Conservation (phyloP, 148 eudicot species). For the Arbutus unedo region DNA sequence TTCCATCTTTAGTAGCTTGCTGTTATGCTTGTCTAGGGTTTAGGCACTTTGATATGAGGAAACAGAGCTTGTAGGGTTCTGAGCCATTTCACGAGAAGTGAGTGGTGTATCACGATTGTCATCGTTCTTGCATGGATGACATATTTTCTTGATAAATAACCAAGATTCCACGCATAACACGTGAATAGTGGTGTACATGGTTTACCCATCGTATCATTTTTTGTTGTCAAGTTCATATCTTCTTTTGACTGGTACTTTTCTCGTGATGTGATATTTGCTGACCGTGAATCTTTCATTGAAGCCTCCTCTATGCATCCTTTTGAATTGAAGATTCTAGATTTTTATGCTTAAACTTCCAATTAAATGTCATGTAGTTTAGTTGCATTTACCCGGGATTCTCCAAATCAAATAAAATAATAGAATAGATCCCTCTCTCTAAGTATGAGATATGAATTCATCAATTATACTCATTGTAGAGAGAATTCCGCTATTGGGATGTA, state of each 20-base stretch:
- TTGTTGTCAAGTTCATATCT: background rate
- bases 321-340: background rate
- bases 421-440: too few species aligned
- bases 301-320: background rate
- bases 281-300: background rate
- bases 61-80: background rate
- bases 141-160: background rate
- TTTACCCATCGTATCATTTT: background rate
- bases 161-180: slow-evolving; percentile 1
- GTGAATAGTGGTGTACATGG: slow-evolving; percentile 9
- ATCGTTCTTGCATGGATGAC: slow-evolving; percentile 12
- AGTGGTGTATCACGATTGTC: slow-evolving; percentile 7
- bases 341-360: background rate
- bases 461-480: too few species aligned
- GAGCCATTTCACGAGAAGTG: background rate
- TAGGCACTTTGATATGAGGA: background rate
- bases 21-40: background rate
- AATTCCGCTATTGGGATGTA: too few species aligned
- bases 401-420: too few species aligned
- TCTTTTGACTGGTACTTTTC: background rate
- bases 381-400: too few species aligned
- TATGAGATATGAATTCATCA: too few species aligned
- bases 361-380: too few species aligned
- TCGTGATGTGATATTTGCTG: background rate
- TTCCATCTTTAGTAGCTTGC: background rate